Conservation (phyloP, 2,329 filamentous ascomycete genomes). For the Sphaerulina populicola region DNA sequence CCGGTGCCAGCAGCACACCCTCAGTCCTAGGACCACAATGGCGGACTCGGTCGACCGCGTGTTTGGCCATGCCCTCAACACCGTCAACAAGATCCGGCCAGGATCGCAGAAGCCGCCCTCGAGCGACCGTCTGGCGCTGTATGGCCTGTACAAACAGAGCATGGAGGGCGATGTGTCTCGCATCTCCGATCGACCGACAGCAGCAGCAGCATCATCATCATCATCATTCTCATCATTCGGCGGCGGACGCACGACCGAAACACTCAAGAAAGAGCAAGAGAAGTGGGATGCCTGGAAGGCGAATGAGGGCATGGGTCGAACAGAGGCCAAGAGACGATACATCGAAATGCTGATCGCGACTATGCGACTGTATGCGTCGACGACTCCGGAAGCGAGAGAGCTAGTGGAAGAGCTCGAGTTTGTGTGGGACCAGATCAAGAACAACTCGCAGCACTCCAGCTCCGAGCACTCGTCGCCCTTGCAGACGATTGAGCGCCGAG, state of each 20-base stretch:
- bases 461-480: conserved; percentile 28
- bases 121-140: conserved; percentile 76
- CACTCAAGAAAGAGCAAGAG: conserved; percentile 34
- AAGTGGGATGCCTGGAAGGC: conserved; percentile 83
- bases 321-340: conserved; percentile 88
- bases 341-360: conserved; percentile 91
- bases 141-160: conserved; percentile 97
- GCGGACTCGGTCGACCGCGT: conserved; percentile 59
- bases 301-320: conserved; percentile 72
- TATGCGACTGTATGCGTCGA: conserved; percentile 88
- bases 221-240: conserved; percentile 8
- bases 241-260: conserved; percentile 17
- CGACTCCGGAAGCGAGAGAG: conserved; percentile 75
- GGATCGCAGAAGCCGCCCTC: conserved; percentile 82
- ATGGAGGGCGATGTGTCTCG: conserved; percentile 97
- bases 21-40: no score
- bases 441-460: conserved; percentile 42
- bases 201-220: not conserved
- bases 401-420: conserved; percentile 94
- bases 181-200: conserved; percentile 74
- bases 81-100: conserved; percentile 94
- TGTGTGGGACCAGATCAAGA: conserved; percentile 96
- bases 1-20: no score
- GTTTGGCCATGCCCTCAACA: conserved; percentile 97
- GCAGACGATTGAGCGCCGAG: conserved; percentile 30